Percentiles rank a stretch among this genome's conserved stretches.
These are phyloP conservation scores for Kodamaea suecica DNA, from an alignment of 1,139 yeast species.

Conservation along the genomic window DNA sequence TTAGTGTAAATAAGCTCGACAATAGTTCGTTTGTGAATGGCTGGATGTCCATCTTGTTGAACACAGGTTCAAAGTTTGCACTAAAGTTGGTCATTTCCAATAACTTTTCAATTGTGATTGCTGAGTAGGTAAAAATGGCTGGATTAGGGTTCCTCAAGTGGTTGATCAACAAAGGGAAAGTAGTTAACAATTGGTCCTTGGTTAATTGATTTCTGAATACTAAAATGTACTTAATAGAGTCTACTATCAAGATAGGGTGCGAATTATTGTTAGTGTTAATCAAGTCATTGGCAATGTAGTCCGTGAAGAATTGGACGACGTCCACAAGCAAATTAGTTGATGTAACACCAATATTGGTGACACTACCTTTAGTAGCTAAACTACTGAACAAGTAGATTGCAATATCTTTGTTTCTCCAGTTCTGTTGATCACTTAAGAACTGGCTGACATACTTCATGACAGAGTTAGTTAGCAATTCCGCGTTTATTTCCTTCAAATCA, in stretches of 20 bases:
- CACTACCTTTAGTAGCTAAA: slow-evolving; percentile 84
- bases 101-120: slow-evolving; percentile 87
- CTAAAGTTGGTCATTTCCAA: slow-evolving; percentile 63
- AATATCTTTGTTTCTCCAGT: slow-evolving; percentile 85
- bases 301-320: slow-evolving; percentile 79
- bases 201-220: slow-evolving; percentile 91
- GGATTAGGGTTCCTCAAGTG: slow-evolving; percentile 63
- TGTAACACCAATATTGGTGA: slow-evolving; percentile 84
- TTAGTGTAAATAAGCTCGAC: slow-evolving; percentile 61
- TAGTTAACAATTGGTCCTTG: slow-evolving; percentile 73
- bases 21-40: slow-evolving; percentile 51
- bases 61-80: slow-evolving; percentile 50
- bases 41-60: slow-evolving; percentile 66
- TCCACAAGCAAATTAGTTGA: slow-evolving; percentile 82
- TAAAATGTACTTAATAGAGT: slow-evolving; percentile 87
- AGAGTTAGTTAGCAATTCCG: slow-evolving; percentile 67
- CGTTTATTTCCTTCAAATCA: slow-evolving; percentile 79
- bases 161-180: slow-evolving; percentile 75
- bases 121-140: slow-evolving; percentile 89
- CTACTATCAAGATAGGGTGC: slow-evolving; percentile 80
- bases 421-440: slow-evolving; percentile 48
- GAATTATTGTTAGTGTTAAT: slow-evolving; percentile 37
- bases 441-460: slow-evolving; percentile 75
- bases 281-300: slow-evolving; percentile 79
- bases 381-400: slow-evolving; percentile 85